A percentile compares a stretch with the other conserved stretches of the same genome.
phyloP scores from a whole-genome alignment of 495 filamentous ascomycete species.

The Lentithecium fluviatile region DNA sequence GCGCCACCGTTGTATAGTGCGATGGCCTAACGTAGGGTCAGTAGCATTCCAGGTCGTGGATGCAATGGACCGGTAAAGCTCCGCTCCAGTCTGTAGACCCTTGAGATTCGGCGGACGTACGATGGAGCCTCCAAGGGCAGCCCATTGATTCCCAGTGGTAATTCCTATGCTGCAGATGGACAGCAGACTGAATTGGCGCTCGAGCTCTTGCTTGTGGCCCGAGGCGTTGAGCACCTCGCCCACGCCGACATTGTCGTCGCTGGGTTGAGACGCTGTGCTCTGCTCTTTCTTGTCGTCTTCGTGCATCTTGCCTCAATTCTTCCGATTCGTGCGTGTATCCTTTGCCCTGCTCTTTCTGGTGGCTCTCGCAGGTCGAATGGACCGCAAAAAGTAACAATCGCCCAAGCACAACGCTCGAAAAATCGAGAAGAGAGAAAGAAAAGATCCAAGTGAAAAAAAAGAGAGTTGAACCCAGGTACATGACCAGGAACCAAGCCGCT shows the following conservation, averaged over 20 bases:
- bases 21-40: conserved; percentile 23
- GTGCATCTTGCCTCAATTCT: conserved; percentile 1
- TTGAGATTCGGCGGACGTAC: conserved; percentile 29
- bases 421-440: too few species aligned
- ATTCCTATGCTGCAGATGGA: conserved; percentile 58
- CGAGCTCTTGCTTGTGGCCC: conserved; percentile 60
- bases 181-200: conserved; percentile 58
- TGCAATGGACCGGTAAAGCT: background rate
- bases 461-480: too few species aligned
- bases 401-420: too few species aligned
- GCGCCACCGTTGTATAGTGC: conserved; percentile 55
- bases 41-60: too few species aligned
- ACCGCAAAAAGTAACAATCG: background rate
- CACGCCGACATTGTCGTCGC: conserved; percentile 22
- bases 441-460: too few species aligned
- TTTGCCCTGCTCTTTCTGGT: background rate
- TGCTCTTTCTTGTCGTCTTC: background rate
- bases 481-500: too few species aligned
- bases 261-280: conserved; percentile 5
- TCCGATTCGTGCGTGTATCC: background rate
- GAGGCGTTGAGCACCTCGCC: conserved; percentile 52
- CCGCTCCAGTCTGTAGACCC: background rate
- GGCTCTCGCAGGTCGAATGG: background rate
- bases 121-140: conserved; percentile 57
- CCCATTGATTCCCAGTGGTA: conserved; percentile 61